Evolutionary conservation across 805 yeast species (phyloP).

Genomic region (Cyberlindnera misumaiensis): DNA sequence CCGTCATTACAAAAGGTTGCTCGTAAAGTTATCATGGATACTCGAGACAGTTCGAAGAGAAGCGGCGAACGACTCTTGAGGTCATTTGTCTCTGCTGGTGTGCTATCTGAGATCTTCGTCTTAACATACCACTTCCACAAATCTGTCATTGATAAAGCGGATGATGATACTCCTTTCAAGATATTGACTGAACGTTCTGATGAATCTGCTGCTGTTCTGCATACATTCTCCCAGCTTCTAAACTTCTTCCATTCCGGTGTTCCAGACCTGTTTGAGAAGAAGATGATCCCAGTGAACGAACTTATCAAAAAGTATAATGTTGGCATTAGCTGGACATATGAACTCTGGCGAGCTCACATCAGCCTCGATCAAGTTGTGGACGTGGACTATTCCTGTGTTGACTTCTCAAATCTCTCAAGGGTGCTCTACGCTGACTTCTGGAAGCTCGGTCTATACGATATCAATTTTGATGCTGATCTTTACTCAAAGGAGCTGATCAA

Average conservation of each 20-base stretch:
- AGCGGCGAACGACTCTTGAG: slow-evolving; percentile 47
- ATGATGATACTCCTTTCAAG: slow-evolving; percentile 48
- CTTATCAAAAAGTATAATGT: slow-evolving; percentile 39
- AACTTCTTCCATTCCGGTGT: slow-evolving; percentile 38
- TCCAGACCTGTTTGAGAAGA: slow-evolving; percentile 25
- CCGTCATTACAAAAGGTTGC: slow-evolving; percentile 47
- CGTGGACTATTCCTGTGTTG: slow-evolving; percentile 14
- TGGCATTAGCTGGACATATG: slow-evolving; percentile 62
- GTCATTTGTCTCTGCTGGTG: slow-evolving; percentile 35
- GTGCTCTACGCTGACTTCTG: slow-evolving; percentile 60
- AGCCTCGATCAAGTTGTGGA: slow-evolving; percentile 21
- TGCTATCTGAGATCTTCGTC: slow-evolving; percentile 58
- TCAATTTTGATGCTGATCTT: slow-evolving; percentile 42
- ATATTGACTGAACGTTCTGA: slow-evolving; percentile 67
- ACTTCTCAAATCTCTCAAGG: slow-evolving; percentile 26
- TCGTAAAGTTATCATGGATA: slow-evolving; percentile 45
- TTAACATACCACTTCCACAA: slow-evolving; percentile 46
- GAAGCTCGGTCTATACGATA: slow-evolving; percentile 67
- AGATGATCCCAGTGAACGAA: slow-evolving; percentile 35
- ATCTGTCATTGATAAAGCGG: slow-evolving; percentile 30
- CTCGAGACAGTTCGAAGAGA: slow-evolving; percentile 38
- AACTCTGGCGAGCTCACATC: slow-evolving; percentile 59
- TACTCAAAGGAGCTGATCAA: slow-evolving; percentile 44
- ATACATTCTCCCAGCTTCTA: slow-evolving; percentile 54
- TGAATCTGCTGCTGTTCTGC: slow-evolving; percentile 60